A percentile compares a stretch with the other conserved stretches of the same genome.
These are phyloP conservation scores for Rhinocladiella similis DNA, from an alignment of 2,329 filamentous ascomycete genomes.

Conservation along the genomic window DNA sequence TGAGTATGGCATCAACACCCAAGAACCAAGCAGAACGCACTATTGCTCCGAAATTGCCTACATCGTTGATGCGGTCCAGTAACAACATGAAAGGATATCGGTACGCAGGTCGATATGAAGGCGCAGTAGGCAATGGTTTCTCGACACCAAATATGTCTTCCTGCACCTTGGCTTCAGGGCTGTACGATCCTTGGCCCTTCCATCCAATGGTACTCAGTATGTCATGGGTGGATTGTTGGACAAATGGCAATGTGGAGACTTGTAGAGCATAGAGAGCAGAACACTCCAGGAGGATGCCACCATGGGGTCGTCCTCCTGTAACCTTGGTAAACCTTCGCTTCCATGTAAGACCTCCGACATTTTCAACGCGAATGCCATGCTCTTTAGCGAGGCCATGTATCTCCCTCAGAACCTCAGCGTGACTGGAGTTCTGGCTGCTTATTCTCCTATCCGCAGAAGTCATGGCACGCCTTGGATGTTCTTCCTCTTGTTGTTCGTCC, in stretches of 20 bases:
- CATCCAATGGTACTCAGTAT: slow-evolving; percentile 63
- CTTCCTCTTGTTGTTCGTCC: background rate
- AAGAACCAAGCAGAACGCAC: slow-evolving; percentile 86
- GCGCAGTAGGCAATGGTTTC: slow-evolving; percentile 7
- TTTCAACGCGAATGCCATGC: slow-evolving; percentile 10
- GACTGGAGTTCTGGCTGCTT: slow-evolving; percentile 1
- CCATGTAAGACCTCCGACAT: slow-evolving; percentile 49
- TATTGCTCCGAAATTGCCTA: slow-evolving; percentile 87
- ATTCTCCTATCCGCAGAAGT: background rate
- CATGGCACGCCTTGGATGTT: background rate
- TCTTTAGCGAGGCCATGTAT: slow-evolving; percentile 17
- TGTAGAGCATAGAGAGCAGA: slow-evolving; percentile 77
- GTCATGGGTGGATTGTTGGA: slow-evolving; percentile 49
- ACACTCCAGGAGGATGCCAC: slow-evolving; percentile 83
- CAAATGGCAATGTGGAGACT: slow-evolving; percentile 56
- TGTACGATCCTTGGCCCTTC: slow-evolving; percentile 72
- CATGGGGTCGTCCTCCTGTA: slow-evolving; percentile 80
- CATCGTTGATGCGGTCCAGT: slow-evolving; percentile 63
- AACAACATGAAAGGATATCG: slow-evolving; percentile 45
- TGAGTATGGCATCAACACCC: slow-evolving; percentile 79
- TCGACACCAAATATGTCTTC: slow-evolving; percentile 54
- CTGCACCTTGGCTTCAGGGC: slow-evolving; percentile 49
- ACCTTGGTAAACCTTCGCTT: slow-evolving; percentile 77
- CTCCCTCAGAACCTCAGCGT: slow-evolving; percentile 2
- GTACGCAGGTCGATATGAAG: slow-evolving; percentile 16